Evolutionary conservation across 202 grass and related monocot species (phyloP).

Genomic region (Bolboschoenoplectus hybrid): DNA sequence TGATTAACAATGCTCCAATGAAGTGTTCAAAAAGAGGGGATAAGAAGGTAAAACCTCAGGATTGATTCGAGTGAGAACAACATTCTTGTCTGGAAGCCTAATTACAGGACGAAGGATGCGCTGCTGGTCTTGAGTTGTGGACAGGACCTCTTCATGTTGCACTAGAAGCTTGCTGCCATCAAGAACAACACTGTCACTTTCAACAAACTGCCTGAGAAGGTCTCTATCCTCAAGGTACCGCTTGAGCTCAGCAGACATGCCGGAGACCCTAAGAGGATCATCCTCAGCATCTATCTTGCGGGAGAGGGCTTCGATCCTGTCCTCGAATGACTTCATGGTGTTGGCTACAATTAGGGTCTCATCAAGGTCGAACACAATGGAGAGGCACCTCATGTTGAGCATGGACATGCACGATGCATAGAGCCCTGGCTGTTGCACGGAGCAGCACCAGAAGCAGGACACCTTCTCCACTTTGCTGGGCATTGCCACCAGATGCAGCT

Average conservation of each 20-base stretch:
- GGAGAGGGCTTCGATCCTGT: conserved; percentile 70
- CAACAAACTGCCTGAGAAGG: conserved; percentile 84
- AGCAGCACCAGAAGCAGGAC: conserved; percentile 93
- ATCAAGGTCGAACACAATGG: conserved; percentile 96
- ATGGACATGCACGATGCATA: conserved; percentile 74
- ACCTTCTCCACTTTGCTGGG: conserved; percentile 70
- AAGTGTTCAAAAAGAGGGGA: conserved; percentile 26
- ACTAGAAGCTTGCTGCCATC: conserved; percentile 58
- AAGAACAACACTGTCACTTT: conserved; percentile 56
- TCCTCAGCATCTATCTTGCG: conserved; percentile 73
- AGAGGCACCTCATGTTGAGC: conserved; percentile 86
- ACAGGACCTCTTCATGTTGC: conserved; percentile 73
- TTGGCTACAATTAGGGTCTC: conserved; percentile 97
- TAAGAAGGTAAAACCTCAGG: conserved; percentile 62
- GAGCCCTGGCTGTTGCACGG: conserved; percentile 58
- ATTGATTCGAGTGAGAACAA: conserved; percentile 91
- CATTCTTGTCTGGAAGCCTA: conserved; percentile 76
- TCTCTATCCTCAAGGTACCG: conserved; percentile 86
- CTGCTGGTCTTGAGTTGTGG: conserved; percentile 52
- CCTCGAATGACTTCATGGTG: conserved; percentile 92
- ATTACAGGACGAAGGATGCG: conserved; percentile 73
- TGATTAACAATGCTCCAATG: conserved; percentile 9
- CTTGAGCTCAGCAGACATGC: conserved; percentile 94
- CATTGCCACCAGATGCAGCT: conserved; percentile 95
- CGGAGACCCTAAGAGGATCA: conserved; percentile 67